These are phyloP conservation scores for Aspergillus haitiensis DNA, from an alignment of 495 filamentous ascomycete species.

Conservation along the genomic window DNA sequence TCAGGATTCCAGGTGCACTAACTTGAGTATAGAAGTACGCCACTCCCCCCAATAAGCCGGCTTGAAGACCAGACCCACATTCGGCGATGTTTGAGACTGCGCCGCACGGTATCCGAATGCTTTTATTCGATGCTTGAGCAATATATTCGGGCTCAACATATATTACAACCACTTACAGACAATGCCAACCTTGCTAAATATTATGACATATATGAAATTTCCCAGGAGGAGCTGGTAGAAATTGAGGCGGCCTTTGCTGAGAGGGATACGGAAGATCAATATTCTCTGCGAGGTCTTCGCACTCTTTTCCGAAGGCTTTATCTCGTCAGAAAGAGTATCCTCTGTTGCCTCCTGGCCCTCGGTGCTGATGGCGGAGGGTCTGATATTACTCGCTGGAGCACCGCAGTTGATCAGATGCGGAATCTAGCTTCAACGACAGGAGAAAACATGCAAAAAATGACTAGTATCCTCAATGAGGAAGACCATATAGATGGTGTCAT, in stretches of 20 bases:
- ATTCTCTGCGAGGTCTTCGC: conserved; percentile 78
- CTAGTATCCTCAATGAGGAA: conserved; percentile 73
- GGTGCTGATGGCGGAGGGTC: conserved; percentile 79
- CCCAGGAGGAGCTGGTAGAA: conserved; percentile 69
- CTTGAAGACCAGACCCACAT: conserved; percentile 76
- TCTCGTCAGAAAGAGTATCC: conserved; percentile 73
- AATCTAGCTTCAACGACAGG: conserved; percentile 58
- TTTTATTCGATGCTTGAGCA: conserved; percentile 68
- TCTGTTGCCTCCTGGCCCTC: conserved; percentile 84
- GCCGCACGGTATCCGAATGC: conserved; percentile 67
- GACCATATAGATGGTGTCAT: conserved; percentile 65
- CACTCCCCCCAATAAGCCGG: conserved; percentile 79
- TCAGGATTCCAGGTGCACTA: conserved; percentile 29
- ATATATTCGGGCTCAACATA: conserved; percentile 64
- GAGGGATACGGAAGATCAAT: conserved; percentile 65
- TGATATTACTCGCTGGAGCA: conserved; percentile 78
- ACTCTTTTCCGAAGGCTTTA: conserved; percentile 76
- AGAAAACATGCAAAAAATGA: conserved; percentile 56
- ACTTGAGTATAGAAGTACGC: conserved; percentile 65
- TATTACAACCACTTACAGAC: conserved; percentile 70
- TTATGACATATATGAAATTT: conserved; percentile 89
- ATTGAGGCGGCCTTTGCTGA: conserved; percentile 61
- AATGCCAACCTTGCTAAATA: conserved; percentile 83
- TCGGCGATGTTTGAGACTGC: conserved; percentile 75
- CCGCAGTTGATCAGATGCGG: conserved; percentile 73